These are phyloP conservation scores for Chalciporus chontae DNA, from an alignment of 768 basidiomycete genomes.

Conservation along the genomic window DNA sequence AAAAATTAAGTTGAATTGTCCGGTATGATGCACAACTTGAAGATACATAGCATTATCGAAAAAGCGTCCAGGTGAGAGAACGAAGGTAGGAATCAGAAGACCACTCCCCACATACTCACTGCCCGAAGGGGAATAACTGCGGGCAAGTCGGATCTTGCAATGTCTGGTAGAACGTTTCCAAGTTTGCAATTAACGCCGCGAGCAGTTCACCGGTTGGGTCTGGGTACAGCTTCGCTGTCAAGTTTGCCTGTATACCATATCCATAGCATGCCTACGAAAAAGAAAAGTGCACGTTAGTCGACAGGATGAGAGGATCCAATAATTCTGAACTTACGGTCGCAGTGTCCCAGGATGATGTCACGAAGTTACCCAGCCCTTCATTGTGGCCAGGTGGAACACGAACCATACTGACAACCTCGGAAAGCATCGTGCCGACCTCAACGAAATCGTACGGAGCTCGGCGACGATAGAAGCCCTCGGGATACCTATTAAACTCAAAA, in stretches of 20 bases:
- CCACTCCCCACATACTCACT: not conserved
- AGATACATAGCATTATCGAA: no score
- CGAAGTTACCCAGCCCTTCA: conserved; percentile 15
- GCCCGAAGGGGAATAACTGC: not conserved
- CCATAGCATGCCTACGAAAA: not conserved
- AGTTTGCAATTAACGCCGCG: not conserved
- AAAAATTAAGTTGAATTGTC: no score
- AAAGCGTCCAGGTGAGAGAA: no score
- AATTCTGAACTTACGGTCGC: not conserved
- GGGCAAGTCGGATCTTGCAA: not conserved
- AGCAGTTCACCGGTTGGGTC: not conserved
- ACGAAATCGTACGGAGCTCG: conserved; percentile 7
- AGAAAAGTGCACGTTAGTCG: not conserved
- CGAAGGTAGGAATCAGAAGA: no score
- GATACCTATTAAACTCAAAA: conserved; percentile 16
- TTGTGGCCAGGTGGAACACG: conserved; percentile 13
- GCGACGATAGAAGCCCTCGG: conserved; percentile 18
- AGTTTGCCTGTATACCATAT: not conserved
- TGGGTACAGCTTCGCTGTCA: not conserved
- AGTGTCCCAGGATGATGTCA: not conserved
- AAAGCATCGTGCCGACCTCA: conserved; percentile 1
- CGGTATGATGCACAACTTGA: no score
- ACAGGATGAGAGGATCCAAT: no score
- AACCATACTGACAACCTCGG: not conserved
- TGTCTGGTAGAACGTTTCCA: not conserved